Evolutionary conservation across 169 alveolate genomes (phyloP).

Genomic region (Plasmodium chabaudi): DNA sequence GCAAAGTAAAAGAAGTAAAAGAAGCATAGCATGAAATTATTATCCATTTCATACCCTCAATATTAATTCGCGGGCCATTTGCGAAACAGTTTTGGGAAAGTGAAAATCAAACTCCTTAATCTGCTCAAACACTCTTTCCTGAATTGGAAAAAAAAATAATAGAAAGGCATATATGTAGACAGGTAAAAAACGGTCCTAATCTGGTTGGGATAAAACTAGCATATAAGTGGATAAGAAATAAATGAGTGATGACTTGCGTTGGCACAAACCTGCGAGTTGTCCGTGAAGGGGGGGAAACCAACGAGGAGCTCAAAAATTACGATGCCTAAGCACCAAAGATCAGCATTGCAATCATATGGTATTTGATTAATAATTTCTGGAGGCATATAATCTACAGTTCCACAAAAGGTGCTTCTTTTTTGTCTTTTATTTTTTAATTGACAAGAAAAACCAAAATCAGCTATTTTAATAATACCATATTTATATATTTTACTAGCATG

Average conservation of each 20-base stretch:
- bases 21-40: not conserved
- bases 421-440: slow-evolving; percentile 88
- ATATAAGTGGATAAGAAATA: too few relatives aligned
- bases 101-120: slow-evolving; percentile 65
- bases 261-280: slow-evolving; percentile 47
- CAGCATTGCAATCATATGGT: slow-evolving; percentile 91
- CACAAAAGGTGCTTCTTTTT: slow-evolving; percentile 93
- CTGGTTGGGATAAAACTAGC: too few relatives aligned
- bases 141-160: not conserved
- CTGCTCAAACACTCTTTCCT: slow-evolving; percentile 70
- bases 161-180: not conserved
- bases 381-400: slow-evolving; percentile 94
- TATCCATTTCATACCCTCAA: slow-evolving; percentile 13
- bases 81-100: slow-evolving; percentile 52
- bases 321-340: slow-evolving; percentile 95
- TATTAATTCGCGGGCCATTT: slow-evolving; percentile 48
- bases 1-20: not conserved
- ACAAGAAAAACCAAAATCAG: slow-evolving; percentile 95
- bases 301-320: slow-evolving; percentile 92
- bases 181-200: not conserved
- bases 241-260: not conserved
- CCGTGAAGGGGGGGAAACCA: slow-evolving; percentile 93
- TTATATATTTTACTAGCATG: slow-evolving; percentile 33
- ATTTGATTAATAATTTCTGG: slow-evolving; percentile 93
- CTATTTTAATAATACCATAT: slow-evolving; percentile 91